Conservation (phyloP, 2,329 filamentous ascomycete species). For the Fusarium sarcochroum region DNA sequence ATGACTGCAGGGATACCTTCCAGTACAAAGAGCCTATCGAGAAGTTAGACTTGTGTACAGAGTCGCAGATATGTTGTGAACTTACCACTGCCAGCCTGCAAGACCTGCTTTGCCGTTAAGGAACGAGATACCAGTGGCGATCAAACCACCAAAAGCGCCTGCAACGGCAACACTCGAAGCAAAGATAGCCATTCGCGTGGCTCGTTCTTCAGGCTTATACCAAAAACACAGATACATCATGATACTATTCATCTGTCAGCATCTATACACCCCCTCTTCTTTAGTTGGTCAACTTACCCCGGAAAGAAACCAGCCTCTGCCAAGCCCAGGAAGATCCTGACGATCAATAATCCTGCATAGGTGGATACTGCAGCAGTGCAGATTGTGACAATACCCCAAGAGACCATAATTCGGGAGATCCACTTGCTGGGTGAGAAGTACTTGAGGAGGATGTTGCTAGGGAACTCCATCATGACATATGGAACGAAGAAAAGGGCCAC, state of each 20-base stretch:
- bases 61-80: accelerated
- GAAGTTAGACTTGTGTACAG: not conserved
- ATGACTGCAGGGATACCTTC: slow-evolving; percentile 53
- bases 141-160: slow-evolving; percentile 72
- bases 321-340: slow-evolving; percentile 65
- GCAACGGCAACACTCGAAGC: slow-evolving; percentile 71
- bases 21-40: slow-evolving; percentile 72
- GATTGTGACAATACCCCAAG: slow-evolving; percentile 66
- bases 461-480: slow-evolving; percentile 52
- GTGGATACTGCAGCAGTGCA: slow-evolving; percentile 62
- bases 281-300: slow-evolving; percentile 38
- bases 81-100: slow-evolving; percentile 65
- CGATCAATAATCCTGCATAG: slow-evolving; percentile 62
- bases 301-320: slow-evolving; percentile 68
- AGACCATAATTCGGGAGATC: slow-evolving; percentile 58
- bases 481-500: slow-evolving; percentile 52
- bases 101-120: slow-evolving; percentile 63
- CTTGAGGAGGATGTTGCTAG: slow-evolving; percentile 54
- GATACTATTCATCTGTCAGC: slow-evolving; percentile 47
- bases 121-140: slow-evolving; percentile 66
- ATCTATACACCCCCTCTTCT: not conserved
- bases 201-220: slow-evolving; percentile 72
- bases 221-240: slow-evolving; percentile 73
- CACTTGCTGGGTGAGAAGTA: slow-evolving; percentile 54
- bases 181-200: slow-evolving; percentile 71